phyloP scores from a whole-genome alignment of 768 basidiomycete genomes.

The Psilocybe cyanescens region DNA sequence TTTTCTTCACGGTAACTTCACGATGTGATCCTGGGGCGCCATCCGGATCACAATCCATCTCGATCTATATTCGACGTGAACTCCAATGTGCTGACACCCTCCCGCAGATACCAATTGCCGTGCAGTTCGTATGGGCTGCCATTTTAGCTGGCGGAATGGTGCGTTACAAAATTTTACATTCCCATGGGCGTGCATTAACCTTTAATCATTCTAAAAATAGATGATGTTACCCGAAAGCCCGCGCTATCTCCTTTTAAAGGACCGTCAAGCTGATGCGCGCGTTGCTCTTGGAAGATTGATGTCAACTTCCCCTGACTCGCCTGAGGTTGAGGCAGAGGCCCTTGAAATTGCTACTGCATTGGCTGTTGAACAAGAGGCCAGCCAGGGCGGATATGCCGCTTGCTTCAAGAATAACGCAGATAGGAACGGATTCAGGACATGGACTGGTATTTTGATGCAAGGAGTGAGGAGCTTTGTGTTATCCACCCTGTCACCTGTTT shows the following conservation, averaged over 20 bases:
- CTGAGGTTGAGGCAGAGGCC: constrained; percentile 58
- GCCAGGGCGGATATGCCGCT: constrained; percentile 62
- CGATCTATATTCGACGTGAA: neutral
- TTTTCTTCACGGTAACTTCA: neutral
- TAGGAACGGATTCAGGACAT: constrained; percentile 62
- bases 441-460: constrained; percentile 68
- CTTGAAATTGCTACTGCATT: constrained; percentile 53
- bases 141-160: constrained; percentile 74
- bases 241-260: constrained; percentile 74
- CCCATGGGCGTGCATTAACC: neutral
- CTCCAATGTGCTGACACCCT: neutral
- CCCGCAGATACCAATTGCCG: constrained; percentile 61
- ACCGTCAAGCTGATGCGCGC: constrained; percentile 58
- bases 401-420: constrained; percentile 62
- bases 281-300: constrained; percentile 65
- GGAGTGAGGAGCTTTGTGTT: constrained; percentile 9
- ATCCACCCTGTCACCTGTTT: neutral
- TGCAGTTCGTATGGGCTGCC: constrained; percentile 82
- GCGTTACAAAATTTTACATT: constrained; percentile 41
- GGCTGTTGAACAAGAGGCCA: constrained; percentile 59
- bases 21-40: neutral
- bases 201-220: constrained; percentile 13
- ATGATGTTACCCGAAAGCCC: constrained; percentile 38
- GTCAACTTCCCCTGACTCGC: constrained; percentile 46
- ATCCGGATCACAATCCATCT: neutral